These are phyloP conservation scores for Oemleria cerasiformis DNA, from an alignment of 306 rosid species.

Conservation along the genomic window DNA sequence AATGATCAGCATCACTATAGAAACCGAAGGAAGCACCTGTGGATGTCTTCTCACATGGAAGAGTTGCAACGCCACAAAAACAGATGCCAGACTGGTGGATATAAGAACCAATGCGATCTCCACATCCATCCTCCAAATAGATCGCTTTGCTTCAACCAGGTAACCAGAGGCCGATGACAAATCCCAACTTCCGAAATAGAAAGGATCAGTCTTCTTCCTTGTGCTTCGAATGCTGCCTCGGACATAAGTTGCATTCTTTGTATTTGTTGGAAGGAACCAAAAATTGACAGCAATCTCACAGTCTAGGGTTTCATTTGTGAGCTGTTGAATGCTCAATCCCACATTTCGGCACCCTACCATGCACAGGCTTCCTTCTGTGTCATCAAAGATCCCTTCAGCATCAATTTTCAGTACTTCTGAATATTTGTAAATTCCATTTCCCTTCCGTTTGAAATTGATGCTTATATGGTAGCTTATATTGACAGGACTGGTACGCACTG, in stretches of 20 bases:
- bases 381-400: constrained; percentile 54
- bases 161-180: constrained; percentile 26
- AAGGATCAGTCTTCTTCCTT: constrained; percentile 35
- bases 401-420: constrained; percentile 17
- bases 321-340: not conserved
- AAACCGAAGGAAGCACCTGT: constrained; percentile 43
- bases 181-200: constrained; percentile 34
- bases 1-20: constrained; percentile 42
- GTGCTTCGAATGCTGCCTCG: constrained; percentile 46
- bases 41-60: constrained; percentile 48
- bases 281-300: constrained; percentile 44
- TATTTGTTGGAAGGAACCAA: constrained; percentile 31
- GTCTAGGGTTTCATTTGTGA: constrained; percentile 28
- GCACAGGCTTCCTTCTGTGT: constrained; percentile 49
- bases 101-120: constrained; percentile 47
- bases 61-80: constrained; percentile 45
- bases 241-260: constrained; percentile 15
- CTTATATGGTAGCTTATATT: not conserved
- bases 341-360: constrained; percentile 57
- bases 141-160: not conserved
- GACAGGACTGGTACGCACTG: too few relatives aligned
- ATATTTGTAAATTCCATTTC: not conserved
- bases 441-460: not conserved
- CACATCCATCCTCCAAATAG: constrained; percentile 48
- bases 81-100: constrained; percentile 43